Percentiles rank a stretch among this genome's conserved stretches.
Conservation (phyloP, 306 rosid genomes). For the Fragaria nilgerrensis region DNA sequence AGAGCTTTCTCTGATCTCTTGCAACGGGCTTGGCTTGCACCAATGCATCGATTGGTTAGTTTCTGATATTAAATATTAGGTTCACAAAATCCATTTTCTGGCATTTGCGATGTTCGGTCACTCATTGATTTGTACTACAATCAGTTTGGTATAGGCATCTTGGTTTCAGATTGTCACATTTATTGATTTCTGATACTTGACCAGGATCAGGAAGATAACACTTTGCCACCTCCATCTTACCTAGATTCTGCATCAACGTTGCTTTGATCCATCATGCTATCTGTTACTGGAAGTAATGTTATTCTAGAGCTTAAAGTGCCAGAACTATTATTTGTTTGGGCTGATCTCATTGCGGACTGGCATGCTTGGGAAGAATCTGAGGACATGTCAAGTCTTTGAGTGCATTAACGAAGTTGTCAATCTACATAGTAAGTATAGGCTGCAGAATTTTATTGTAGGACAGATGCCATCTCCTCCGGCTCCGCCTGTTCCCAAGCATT, state of each 20-base stretch:
- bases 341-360: too few relatives aligned
- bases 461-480: too few relatives aligned
- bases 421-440: too few relatives aligned
- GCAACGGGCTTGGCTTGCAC: slow-evolving; percentile 81
- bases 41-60: slow-evolving; percentile 51
- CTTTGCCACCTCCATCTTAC: slow-evolving; percentile 52
- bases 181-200: slow-evolving; percentile 29
- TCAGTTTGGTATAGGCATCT: background rate
- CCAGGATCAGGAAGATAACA: slow-evolving; percentile 43
- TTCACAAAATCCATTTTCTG: background rate
- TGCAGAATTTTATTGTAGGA: too few relatives aligned
- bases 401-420: too few relatives aligned
- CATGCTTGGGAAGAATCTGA: too few relatives aligned
- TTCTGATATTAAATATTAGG: background rate
- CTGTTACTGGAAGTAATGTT: slow-evolving; percentile 21
- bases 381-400: too few relatives aligned
- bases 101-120: slow-evolving; percentile 17
- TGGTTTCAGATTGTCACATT: background rate
- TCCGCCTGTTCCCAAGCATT: too few relatives aligned
- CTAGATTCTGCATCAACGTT: slow-evolving; percentile 70
- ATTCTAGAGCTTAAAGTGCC: too few relatives aligned
- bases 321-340: too few relatives aligned
- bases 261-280: slow-evolving; percentile 53
- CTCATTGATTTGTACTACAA: background rate
- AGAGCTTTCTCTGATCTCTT: slow-evolving; percentile 69